Percentiles rank a stretch among this genome's conserved stretches.
Conservation (phyloP, 176 grass and related monocot genomes). For the Eragrostis curvula region DNA sequence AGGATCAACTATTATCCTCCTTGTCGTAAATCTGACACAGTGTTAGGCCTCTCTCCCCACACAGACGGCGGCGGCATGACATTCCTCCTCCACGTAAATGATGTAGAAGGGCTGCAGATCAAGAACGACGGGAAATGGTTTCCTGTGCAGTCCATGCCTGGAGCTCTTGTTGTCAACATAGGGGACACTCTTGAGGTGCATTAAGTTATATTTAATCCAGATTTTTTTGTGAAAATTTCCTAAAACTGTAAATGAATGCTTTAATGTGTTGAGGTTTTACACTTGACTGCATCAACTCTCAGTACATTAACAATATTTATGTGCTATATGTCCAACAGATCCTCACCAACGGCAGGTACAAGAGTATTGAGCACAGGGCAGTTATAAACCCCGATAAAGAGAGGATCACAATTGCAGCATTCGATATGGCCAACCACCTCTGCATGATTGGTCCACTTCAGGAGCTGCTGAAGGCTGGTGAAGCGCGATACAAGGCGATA, state of each 20-base stretch:
- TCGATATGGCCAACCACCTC: constrained; percentile 30
- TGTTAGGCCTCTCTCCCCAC: constrained; percentile 71
- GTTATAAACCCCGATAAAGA: constrained; percentile 52
- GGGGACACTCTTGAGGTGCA: constrained; percentile 58
- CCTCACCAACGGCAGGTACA: constrained; percentile 55
- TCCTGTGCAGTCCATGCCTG: constrained; percentile 34
- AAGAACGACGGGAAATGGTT: constrained; percentile 62
- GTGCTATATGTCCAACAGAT: constrained; percentile 35
- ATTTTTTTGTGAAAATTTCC: not conserved
- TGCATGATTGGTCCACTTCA: constrained; percentile 51
- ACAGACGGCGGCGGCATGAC: constrained; percentile 54
- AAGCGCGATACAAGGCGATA: constrained; percentile 39
- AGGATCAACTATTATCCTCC: constrained; percentile 82
- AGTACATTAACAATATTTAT: not conserved
- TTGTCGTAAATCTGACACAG: constrained; percentile 51
- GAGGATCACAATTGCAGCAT: constrained; percentile 53
- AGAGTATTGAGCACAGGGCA: constrained; percentile 57
- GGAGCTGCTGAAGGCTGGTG: constrained; percentile 29
- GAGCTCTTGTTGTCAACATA: constrained; percentile 48
- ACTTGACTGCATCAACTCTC: not conserved
- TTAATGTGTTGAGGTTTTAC: not conserved
- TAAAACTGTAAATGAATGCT: not conserved
- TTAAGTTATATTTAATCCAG: not conserved
- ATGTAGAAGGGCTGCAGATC: constrained; percentile 67
- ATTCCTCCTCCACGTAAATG: constrained; percentile 56